Evolutionary conservation across 345 rosid genomes (phyloP), one percentile per base, ranked within the genome.

Genomic region (Gossypioides kirkii): DNA sequence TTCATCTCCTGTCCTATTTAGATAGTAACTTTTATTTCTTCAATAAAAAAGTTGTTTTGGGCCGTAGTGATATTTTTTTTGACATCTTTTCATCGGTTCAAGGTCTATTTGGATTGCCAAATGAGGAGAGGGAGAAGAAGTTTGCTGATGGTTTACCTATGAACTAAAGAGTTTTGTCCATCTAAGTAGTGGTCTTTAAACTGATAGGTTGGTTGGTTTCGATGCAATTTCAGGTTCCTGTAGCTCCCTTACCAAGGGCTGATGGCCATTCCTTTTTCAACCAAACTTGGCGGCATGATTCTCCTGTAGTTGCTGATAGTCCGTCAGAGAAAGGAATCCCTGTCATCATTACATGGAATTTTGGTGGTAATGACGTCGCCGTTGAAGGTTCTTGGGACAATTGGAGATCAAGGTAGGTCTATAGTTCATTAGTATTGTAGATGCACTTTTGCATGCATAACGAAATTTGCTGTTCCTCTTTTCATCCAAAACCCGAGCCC

Each of bases 321-420:
- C 82, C 84, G 22, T 60, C 78, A 3, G 91, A 89, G 83, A 82
- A 77, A 73, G 98, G 93, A 74, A 85, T 95, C 74, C 99, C 99
- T 38, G 84, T 77, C 18, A 61, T 92, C 41, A 86, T 95, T 76
- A 88, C 91, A 56, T 95, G 99, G 99, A 89, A 78, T 77, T 82
- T 83, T 74, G 99, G 97, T 70, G 99, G 99, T 61, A 87, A 82
- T 77, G 92, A 91, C 42, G 99, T 95, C 47, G 81, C 81, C 2
- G 91, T 95, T 41, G 91, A 89, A 87, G 99, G 99, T 66, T 92
- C 98, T 45, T 91, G 99, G 99, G 98, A 95, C 81, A 87, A 84
- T 60, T 92, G 98, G 91, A 83, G 73, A 62, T 85, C 97, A 54
- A 90, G 88, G 99, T 89, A 72, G 78, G 62, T 47, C 68, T 69